These are phyloP conservation scores for Pichia sp. DNA, from an alignment of 1,139 yeast species.

Conservation along the genomic window DNA sequence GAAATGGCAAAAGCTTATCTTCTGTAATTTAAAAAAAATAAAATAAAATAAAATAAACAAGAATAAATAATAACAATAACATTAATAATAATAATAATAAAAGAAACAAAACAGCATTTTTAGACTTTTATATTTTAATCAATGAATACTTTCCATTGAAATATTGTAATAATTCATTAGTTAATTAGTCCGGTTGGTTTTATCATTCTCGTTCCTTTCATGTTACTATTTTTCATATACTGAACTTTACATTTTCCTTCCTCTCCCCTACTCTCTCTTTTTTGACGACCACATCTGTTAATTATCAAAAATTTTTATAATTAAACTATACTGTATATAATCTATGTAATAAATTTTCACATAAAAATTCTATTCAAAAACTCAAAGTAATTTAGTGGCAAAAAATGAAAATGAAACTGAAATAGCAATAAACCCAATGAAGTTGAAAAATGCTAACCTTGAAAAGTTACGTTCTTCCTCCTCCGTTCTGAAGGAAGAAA, in stretches of 20 bases:
- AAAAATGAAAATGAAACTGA: constrained; percentile 77
- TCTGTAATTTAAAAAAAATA: constrained; percentile 12
- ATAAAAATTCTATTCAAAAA: not conserved
- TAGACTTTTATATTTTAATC: too few relatives aligned
- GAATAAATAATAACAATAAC: too few relatives aligned
- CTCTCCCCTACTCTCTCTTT: not conserved
- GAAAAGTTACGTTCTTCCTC: constrained; percentile 79
- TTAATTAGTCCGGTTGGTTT: not conserved
- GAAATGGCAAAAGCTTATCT: constrained; percentile 89
- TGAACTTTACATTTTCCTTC: too few relatives aligned
- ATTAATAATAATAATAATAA: too few relatives aligned
- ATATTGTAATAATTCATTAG: not conserved
- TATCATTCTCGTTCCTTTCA: too few relatives aligned
- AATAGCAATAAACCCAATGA: constrained; percentile 73
- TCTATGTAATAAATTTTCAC: too few relatives aligned
- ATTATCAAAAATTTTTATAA: not conserved
- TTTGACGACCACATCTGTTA: not conserved
- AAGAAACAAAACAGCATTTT: too few relatives aligned
- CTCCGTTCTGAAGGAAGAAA: constrained; percentile 77
- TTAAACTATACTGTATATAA: not conserved
- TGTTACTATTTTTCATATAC: too few relatives aligned
- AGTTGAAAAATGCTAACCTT: constrained; percentile 72
- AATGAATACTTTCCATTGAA: too few relatives aligned
- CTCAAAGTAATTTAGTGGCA: constrained; percentile 47
- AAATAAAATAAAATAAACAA: too few relatives aligned